Conservation (phyloP, 2,329 filamentous ascomycete genomes). For the Xylaria sp. region DNA sequence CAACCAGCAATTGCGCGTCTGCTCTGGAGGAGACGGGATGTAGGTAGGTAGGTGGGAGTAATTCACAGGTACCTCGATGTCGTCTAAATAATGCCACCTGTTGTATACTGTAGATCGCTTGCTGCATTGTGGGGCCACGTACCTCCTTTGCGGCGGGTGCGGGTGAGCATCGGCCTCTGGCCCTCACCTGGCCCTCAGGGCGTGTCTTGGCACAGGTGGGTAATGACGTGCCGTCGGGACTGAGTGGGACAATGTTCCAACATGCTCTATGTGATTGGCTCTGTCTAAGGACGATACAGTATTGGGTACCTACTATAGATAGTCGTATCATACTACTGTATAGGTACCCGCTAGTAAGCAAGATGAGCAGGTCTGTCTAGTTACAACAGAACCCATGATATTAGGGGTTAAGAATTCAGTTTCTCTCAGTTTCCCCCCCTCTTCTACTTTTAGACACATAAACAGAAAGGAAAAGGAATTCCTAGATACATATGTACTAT, state of each 20-base stretch:
- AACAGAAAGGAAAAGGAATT: too few species aligned
- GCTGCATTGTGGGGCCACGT: slow-evolving; percentile 8
- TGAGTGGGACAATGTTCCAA: neutral
- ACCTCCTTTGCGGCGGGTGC: neutral
- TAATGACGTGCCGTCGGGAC: slow-evolving; percentile 13
- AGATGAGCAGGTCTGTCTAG: too few species aligned
- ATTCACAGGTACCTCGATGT: neutral
- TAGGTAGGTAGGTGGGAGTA: slow-evolving; percentile 16
- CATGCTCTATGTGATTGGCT: neutral
- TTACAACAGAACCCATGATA: too few species aligned
- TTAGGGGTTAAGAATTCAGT: too few species aligned
- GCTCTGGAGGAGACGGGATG: slow-evolving; percentile 18
- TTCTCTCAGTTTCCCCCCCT: too few species aligned
- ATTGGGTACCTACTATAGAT: too few species aligned
- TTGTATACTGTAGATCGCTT: slow-evolving; percentile 20
- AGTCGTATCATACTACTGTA: too few species aligned
- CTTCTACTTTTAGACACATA: too few species aligned
- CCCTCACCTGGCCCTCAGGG: too few species aligned
- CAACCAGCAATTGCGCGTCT: slow-evolving; percentile 20
- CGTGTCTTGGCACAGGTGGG: neutral
- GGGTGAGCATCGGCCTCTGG: neutral
- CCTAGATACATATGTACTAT: too few species aligned
- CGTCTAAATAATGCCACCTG: slow-evolving; percentile 38
- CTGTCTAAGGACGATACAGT: too few species aligned
- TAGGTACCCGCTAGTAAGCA: too few species aligned